Conservation (phyloP, 495 filamentous ascomycete species). For the Penicillium nucicola region DNA sequence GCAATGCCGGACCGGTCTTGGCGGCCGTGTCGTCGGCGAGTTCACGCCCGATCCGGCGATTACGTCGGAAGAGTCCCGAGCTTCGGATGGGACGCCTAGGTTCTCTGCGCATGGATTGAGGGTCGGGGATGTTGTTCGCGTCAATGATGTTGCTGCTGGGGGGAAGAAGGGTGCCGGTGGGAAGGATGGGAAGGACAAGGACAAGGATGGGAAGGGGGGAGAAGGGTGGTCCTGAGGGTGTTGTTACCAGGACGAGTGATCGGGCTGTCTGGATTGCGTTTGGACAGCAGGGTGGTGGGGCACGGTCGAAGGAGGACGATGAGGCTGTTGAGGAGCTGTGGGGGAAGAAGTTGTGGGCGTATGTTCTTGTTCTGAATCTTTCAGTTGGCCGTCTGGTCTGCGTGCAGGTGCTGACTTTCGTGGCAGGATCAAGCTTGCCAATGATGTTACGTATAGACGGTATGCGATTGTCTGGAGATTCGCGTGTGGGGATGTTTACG, state of each 20-base stretch:
- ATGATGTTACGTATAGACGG: conserved; percentile 89
- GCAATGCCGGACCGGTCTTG: conserved; percentile 87
- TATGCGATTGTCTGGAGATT: conserved; percentile 23
- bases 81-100: conserved; percentile 24
- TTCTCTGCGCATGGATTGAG: conserved; percentile 81
- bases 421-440: conserved; percentile 79
- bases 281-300: conserved; percentile 56
- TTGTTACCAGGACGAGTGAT: conserved; percentile 67
- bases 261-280: conserved; percentile 65
- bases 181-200: conserved; percentile 56
- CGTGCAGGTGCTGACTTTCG: neutral
- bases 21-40: conserved; percentile 82
- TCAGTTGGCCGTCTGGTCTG: neutral
- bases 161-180: conserved; percentile 52
- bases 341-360: conserved; percentile 64
- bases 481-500: neutral
- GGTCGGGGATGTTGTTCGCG: conserved; percentile 80
- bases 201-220: conserved; percentile 61
- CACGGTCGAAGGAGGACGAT: conserved; percentile 45
- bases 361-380: conserved; percentile 12
- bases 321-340: conserved; percentile 59
- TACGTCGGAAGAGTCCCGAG: conserved; percentile 36
- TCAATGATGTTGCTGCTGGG: conserved; percentile 69
- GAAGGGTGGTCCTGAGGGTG: conserved; percentile 68
- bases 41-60: conserved; percentile 72